These are phyloP conservation scores for Xerocomus nothofagi DNA, from an alignment of 1,284 basidiomycete genomes.

Conservation along the genomic window DNA sequence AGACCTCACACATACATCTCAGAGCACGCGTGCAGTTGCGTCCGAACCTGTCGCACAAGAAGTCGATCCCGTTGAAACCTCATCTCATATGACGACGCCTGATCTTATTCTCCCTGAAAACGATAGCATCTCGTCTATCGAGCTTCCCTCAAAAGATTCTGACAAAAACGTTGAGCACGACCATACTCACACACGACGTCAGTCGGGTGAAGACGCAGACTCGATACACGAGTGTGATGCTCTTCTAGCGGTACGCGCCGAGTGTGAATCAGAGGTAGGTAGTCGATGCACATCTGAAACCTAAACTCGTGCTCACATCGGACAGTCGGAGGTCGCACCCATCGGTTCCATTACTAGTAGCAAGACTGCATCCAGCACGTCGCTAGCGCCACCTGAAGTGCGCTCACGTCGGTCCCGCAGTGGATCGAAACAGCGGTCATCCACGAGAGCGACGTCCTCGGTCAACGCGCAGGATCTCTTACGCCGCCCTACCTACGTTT, in stretches of 20 bases:
- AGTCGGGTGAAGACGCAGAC: slow-evolving; percentile 2
- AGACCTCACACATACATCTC: not conserved
- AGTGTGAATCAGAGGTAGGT: slow-evolving; percentile 17
- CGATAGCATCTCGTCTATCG: not conserved
- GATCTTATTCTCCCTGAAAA: slow-evolving; percentile 23
- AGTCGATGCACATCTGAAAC: not conserved
- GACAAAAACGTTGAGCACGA: not conserved
- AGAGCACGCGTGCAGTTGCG: slow-evolving; percentile 1
- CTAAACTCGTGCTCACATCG: slow-evolving; percentile 7
- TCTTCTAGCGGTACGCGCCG: slow-evolving; percentile 7
- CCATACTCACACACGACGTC: not conserved
- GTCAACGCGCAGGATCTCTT: not conserved
- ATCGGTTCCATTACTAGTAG: slow-evolving; percentile 9
- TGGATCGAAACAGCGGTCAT: not conserved
- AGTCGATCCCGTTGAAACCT: too few species aligned
- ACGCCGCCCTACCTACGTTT: not conserved
- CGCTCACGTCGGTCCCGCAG: not conserved
- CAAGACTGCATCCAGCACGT: slow-evolving; percentile 20
- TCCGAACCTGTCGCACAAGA: not conserved
- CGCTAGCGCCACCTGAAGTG: not conserved
- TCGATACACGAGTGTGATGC: slow-evolving; percentile 26
- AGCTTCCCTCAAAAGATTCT: not conserved
- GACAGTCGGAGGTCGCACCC: slow-evolving; percentile 6
- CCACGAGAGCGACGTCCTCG: not conserved
- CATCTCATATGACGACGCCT: slow-evolving; percentile 9